Evolutionary conservation across 208 protist genomes (phyloP).

Genomic region (Giardia duodenalis): DNA sequence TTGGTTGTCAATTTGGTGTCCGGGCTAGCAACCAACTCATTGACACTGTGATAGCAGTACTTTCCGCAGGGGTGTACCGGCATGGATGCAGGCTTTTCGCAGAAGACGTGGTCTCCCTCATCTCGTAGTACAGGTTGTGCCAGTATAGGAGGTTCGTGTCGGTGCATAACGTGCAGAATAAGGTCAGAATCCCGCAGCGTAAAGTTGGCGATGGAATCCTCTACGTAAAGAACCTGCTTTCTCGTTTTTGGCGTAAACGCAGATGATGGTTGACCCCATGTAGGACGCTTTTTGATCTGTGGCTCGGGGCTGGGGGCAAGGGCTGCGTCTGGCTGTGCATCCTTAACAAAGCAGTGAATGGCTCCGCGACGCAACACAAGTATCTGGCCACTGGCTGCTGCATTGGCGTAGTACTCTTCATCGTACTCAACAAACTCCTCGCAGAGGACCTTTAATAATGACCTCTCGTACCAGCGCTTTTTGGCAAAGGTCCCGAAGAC

Average conservation of each 20-base stretch:
- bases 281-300: too few relatives aligned
- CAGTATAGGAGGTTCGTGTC: background rate
- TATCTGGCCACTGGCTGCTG: background rate
- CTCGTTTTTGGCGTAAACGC: too few relatives aligned
- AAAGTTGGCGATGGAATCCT: background rate
- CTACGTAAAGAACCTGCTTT: background rate
- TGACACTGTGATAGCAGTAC: background rate
- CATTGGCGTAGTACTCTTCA: background rate
- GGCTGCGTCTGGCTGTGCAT: too few relatives aligned
- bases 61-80: background rate
- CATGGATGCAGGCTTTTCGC: background rate
- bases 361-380: background rate
- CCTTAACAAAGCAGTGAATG: background rate
- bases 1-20: background rate
- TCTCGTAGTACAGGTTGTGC: background rate
- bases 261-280: too few relatives aligned
- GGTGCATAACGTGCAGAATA: background rate
- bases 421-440: background rate
- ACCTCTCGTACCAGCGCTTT: background rate
- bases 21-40: too few relatives aligned
- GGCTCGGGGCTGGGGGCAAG: background rate
- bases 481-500: background rate
- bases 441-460: background rate
- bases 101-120: background rate
- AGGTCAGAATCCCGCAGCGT: background rate